phyloP scores from a whole-genome alignment of 305 asterid genomes.

The Solanum hybrid region DNA sequence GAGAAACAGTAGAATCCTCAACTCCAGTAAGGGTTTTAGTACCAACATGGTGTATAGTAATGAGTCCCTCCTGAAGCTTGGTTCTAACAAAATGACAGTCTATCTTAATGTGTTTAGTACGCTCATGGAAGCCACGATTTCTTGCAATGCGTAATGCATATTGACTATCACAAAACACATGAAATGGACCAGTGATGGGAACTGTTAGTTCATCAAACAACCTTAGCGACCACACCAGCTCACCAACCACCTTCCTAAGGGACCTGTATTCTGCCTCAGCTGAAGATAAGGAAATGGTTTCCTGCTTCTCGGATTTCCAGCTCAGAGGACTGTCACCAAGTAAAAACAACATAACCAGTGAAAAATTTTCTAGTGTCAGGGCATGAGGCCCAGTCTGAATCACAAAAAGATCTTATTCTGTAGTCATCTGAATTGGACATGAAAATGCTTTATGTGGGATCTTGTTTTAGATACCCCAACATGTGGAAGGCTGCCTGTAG shows the following conservation, averaged over 20 bases:
- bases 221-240: not conserved
- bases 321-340: not conserved
- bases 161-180: not conserved
- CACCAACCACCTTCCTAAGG: not conserved
- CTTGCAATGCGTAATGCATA: not conserved
- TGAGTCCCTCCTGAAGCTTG: not conserved
- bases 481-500: not conserved
- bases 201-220: not conserved
- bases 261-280: not conserved
- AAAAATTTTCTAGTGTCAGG: not conserved
- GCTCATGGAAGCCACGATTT: not conserved
- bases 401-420: not conserved
- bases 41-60: not conserved
- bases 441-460: not conserved
- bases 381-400: not conserved
- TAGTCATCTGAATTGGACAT: not conserved
- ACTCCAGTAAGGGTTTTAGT: not conserved
- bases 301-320: not conserved
- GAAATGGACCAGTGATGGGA: not conserved
- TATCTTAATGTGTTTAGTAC: too few relatives aligned
- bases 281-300: not conserved
- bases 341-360: not conserved
- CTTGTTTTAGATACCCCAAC: not conserved
- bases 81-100: not conserved
- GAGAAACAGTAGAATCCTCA: not conserved